These are phyloP conservation scores for Roridomyces roridus DNA, from an alignment of 768 basidiomycete genomes.

Conservation along the genomic window DNA sequence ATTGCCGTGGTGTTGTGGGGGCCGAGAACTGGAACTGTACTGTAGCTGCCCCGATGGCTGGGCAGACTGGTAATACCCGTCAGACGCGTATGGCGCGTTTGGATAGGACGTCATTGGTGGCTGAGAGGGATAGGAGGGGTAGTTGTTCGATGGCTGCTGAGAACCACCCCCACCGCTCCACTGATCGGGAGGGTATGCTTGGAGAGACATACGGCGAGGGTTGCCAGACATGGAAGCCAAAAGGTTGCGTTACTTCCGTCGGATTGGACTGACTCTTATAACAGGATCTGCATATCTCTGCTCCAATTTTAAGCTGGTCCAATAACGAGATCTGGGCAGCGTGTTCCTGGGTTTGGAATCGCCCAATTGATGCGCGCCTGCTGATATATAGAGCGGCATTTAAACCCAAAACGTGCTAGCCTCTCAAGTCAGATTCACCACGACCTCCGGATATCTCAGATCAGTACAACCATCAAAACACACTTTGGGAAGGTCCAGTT, in stretches of 20 bases:
- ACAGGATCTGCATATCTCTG: slow-evolving; percentile 27
- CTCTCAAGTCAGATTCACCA: not conserved
- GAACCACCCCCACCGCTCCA: slow-evolving; percentile 42
- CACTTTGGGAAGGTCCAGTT: no score
- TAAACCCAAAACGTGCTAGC: slow-evolving; percentile 20
- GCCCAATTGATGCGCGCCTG: slow-evolving; percentile 9
- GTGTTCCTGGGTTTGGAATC: slow-evolving; percentile 22
- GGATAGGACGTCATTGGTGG: slow-evolving; percentile 12
- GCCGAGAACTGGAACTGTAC: slow-evolving; percentile 35
- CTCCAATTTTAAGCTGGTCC: slow-evolving; percentile 13
- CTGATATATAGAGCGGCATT: slow-evolving; percentile 20
- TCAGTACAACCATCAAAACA: not conserved
- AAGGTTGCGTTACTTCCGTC: slow-evolving; percentile 25
- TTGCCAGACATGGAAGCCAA: slow-evolving; percentile 32
- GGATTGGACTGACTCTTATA: slow-evolving; percentile 30
- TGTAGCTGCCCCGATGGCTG: slow-evolving; percentile 22
- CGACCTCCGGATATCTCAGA: slow-evolving; percentile 11
- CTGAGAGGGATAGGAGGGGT: slow-evolving; percentile 27
- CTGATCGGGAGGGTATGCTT: slow-evolving; percentile 40
- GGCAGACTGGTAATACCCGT: slow-evolving; percentile 26
- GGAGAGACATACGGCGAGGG: slow-evolving; percentile 33
- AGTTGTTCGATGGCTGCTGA: slow-evolving; percentile 27
- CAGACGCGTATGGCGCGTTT: slow-evolving; percentile 25
- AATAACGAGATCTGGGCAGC: slow-evolving; percentile 4
- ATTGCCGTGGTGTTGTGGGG: slow-evolving; percentile 36